A percentile compares a stretch with the other conserved stretches of the same genome.
phyloP scores from a whole-genome alignment of 192 early-diverging fungal species.

The Coemansia sp. region DNA sequence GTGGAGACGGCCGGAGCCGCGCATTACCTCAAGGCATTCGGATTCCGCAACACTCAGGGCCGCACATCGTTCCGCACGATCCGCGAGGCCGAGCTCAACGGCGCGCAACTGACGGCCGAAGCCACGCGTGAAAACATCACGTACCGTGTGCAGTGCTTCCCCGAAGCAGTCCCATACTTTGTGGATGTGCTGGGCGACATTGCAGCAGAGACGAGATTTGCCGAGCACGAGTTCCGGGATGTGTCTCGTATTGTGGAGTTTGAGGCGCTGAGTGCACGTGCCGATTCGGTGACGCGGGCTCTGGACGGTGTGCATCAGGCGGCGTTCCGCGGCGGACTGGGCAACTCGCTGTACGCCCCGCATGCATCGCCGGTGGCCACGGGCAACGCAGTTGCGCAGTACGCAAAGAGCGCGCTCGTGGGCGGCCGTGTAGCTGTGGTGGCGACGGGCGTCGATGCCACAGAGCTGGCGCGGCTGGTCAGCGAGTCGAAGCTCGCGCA shows the following conservation, averaged over 20 bases:
- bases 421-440: conserved; percentile 79
- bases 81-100: conserved; percentile 90
- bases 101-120: conserved; percentile 78
- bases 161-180: conserved; percentile 80
- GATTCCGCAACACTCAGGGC: conserved; percentile 79
- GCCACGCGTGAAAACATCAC: conserved; percentile 82
- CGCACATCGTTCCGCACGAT: conserved; percentile 84
- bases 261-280: conserved; percentile 66
- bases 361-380: conserved; percentile 62
- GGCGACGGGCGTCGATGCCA: conserved; percentile 77
- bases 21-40: conserved; percentile 87
- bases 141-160: conserved; percentile 87
- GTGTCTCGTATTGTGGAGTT: conserved; percentile 61
- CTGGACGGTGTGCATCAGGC: conserved; percentile 82
- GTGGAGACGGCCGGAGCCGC: conserved; percentile 74
- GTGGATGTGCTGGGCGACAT: conserved; percentile 80
- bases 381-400: conserved; percentile 70
- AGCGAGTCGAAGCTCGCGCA: conserved; percentile 56
- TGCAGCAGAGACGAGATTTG: conserved; percentile 75
- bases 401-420: conserved; percentile 69
- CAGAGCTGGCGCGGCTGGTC: conserved; percentile 68
- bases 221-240: conserved; percentile 84
- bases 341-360: conserved; percentile 88
- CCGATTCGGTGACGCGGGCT: conserved; percentile 64
- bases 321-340: conserved; percentile 92